Evolutionary conservation across 2,329 filamentous ascomycete species (phyloP).

Genomic region (Penicillium sp.): DNA sequence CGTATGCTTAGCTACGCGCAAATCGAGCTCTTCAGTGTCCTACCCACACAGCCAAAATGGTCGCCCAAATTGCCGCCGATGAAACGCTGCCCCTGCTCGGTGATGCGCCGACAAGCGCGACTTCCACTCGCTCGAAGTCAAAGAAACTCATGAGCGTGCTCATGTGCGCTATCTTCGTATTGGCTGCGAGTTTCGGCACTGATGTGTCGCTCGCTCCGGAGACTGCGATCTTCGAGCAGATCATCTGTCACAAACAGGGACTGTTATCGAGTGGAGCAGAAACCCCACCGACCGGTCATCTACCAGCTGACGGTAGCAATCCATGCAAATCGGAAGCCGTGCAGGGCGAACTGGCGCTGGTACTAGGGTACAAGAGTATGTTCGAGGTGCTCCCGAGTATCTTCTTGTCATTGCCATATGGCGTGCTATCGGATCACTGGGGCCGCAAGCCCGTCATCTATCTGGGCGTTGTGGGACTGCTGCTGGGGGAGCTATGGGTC

Average conservation of each 20-base stretch:
- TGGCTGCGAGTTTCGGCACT: constrained; percentile 29
- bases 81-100: constrained; percentile 19
- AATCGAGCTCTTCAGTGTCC: not conserved
- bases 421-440: constrained; percentile 35
- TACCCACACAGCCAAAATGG: not conserved
- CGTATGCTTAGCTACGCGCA: not conserved
- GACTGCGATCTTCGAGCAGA: constrained; percentile 33
- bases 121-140: constrained; percentile 2
- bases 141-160: constrained; percentile 25
- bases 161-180: constrained; percentile 21
- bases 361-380: constrained; percentile 36
- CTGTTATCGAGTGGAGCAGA: constrained; percentile 11
- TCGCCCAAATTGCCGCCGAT: not conserved
- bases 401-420: constrained; percentile 35
- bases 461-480: constrained; percentile 26
- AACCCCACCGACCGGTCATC: not conserved
- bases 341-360: constrained; percentile 36
- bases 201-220: constrained; percentile 30
- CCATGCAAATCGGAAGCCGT: constrained; percentile 38
- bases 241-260: constrained; percentile 33
- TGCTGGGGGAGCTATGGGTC: constrained; percentile 32
- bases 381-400: constrained; percentile 33
- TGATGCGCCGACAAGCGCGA: not conserved
- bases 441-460: constrained; percentile 34
- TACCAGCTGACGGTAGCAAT: constrained; percentile 1